phyloP scores from a whole-genome alignment of 495 filamentous ascomycete species.

The Neurospora sp. region DNA sequence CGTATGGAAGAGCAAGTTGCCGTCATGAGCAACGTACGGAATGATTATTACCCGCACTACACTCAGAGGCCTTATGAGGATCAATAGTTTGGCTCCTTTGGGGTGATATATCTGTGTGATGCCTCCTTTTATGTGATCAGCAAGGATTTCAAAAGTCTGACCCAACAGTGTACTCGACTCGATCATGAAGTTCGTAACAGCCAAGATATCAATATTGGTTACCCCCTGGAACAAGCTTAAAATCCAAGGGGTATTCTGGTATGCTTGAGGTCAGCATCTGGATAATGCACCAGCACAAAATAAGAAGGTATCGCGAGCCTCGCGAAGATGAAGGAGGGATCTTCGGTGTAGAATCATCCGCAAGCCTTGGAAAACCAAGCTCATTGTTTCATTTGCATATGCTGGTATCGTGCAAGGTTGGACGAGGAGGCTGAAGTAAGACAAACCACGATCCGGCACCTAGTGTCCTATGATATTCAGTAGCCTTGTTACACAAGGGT shows the following conservation, averaged over 20 bases:
- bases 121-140: background rate
- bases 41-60: background rate
- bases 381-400: background rate
- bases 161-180: background rate
- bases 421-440: background rate
- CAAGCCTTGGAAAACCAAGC: background rate
- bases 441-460: background rate
- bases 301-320: background rate
- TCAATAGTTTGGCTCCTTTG: background rate
- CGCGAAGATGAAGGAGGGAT: background rate
- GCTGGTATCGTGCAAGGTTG: background rate
- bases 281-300: background rate
- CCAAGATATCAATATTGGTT: background rate
- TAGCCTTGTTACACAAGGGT: background rate
- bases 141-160: background rate
- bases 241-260: background rate
- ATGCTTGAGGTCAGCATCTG: background rate
- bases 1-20: background rate
- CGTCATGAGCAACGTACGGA: background rate
- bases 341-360: background rate
- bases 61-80: background rate
- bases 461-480: background rate
- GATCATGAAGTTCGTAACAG: background rate
- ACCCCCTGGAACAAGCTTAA: background rate
- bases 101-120: background rate